A percentile compares a stretch with the other conserved stretches of the same genome.
Conservation (phyloP, 2,329 filamentous ascomycete species). For the Fusarium illudens region DNA sequence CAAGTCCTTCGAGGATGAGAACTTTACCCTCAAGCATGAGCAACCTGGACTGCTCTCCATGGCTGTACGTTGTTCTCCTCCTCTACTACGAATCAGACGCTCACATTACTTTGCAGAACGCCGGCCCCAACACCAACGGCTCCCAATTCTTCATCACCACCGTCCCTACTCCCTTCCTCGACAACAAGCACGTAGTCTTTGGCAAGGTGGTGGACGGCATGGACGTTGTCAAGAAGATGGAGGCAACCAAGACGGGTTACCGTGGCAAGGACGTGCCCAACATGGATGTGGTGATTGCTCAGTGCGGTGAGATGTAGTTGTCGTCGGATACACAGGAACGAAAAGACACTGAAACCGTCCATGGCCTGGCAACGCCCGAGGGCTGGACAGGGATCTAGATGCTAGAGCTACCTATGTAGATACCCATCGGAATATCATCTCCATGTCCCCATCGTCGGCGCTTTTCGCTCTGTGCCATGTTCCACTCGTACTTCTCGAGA, state of each 20-base stretch:
- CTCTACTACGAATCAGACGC: background rate
- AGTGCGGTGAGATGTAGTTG: constrained; percentile 92
- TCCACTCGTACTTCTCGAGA: constrained; percentile 12
- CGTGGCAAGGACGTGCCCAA: constrained; percentile 81
- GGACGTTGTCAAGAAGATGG: constrained; percentile 91
- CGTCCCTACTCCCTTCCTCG: constrained; percentile 83
- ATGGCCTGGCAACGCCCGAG: constrained; percentile 1
- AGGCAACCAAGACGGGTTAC: constrained; percentile 83
- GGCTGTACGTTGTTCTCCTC: constrained; percentile 72
- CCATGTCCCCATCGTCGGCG: constrained; percentile 19
- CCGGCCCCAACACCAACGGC: constrained; percentile 91
- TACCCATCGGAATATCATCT: constrained; percentile 31
- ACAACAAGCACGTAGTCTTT: constrained; percentile 95
- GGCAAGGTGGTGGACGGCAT: constrained; percentile 89
- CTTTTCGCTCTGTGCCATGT: constrained; percentile 28
- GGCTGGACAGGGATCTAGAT: constrained; percentile 13
- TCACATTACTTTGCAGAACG: constrained; percentile 66
- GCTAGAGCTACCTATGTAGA: constrained; percentile 24
- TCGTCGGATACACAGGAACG: background rate
- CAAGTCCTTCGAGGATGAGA: constrained; percentile 88
- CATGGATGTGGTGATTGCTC: constrained; percentile 81
- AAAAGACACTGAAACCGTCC: background rate
- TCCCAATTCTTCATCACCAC: constrained; percentile 98
- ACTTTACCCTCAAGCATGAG: constrained; percentile 83
- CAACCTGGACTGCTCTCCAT: constrained; percentile 85